Evolutionary conservation across 805 yeast genomes (phyloP).

Genomic region (Metschnikowia lochheadii): DNA sequence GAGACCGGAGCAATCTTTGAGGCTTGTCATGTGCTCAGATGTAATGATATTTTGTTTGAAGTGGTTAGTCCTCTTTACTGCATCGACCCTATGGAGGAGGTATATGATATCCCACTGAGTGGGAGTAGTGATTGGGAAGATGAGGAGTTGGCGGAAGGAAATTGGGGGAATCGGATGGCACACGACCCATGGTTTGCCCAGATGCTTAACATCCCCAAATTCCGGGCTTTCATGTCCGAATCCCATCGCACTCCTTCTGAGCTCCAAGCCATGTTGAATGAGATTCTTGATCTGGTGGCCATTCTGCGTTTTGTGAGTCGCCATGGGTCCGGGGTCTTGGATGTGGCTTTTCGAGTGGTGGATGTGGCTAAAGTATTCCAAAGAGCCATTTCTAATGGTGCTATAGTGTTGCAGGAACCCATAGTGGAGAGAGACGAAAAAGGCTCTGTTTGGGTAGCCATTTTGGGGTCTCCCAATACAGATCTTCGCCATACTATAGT

Average conservation of each 20-base stretch:
- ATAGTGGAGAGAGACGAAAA: conserved; percentile 33
- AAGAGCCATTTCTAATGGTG: conserved; percentile 53
- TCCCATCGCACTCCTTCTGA: not conserved
- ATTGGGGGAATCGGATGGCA: not conserved
- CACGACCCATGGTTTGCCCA: not conserved
- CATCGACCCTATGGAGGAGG: conserved; percentile 8
- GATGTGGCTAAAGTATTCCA: conserved; percentile 43
- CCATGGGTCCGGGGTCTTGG: conserved; percentile 83
- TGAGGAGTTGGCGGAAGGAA: not conserved
- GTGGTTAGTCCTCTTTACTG: conserved; percentile 38
- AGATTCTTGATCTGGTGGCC: not conserved
- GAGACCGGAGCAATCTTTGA: conserved; percentile 60
- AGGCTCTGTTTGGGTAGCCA: conserved; percentile 55
- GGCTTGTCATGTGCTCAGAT: conserved; percentile 57
- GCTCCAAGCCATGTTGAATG: not conserved
- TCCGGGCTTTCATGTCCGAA: not conserved
- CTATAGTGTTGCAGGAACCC: conserved; percentile 31
- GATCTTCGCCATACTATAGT: conserved; percentile 71
- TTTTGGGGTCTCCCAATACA: conserved; percentile 39
- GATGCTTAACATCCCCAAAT: conserved; percentile 2
- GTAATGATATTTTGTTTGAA: conserved; percentile 51
- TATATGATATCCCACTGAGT: not conserved
- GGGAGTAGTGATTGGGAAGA: conserved; percentile 1
- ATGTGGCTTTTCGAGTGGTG: conserved; percentile 62
- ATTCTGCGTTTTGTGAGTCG: conserved; percentile 21